These are phyloP conservation scores for Aspergillus ochraceoroseus DNA, from an alignment of 2,329 filamentous ascomycete genomes.

Conservation along the genomic window DNA sequence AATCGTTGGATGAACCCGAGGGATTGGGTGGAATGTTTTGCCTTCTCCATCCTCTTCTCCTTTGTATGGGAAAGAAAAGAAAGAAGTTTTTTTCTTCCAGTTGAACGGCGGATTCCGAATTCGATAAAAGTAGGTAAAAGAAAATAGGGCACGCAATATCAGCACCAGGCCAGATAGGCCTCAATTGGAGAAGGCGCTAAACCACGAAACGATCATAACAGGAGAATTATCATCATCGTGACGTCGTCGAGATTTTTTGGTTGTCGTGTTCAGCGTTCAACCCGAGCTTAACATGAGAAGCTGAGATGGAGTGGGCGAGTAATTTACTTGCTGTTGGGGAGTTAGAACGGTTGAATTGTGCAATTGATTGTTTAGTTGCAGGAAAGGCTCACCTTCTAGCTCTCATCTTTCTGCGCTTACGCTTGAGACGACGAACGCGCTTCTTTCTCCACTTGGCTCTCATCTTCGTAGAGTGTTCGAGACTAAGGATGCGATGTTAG, in stretches of 20 bases:
- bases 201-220: constrained; percentile 30
- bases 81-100: constrained; percentile 12
- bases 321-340: constrained; percentile 61
- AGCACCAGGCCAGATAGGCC: constrained; percentile 22
- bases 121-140: constrained; percentile 13
- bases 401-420: constrained; percentile 99
- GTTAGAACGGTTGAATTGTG: constrained; percentile 8
- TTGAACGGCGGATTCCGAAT: constrained; percentile 32
- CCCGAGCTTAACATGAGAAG: constrained; percentile 35
- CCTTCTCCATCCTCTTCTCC: not conserved
- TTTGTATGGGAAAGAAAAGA: not conserved
- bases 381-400: constrained; percentile 79
- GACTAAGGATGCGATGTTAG: constrained; percentile 22
- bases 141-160: constrained; percentile 4
- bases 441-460: constrained; percentile 99
- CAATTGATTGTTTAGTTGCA: not conserved
- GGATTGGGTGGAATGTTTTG: constrained; percentile 22
- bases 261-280: constrained; percentile 42
- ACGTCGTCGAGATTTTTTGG: constrained; percentile 25
- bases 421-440: constrained; percentile 97
- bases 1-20: constrained; percentile 30
- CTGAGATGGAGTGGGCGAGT: constrained; percentile 55
- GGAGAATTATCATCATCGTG: constrained; percentile 31
- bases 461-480: constrained; percentile 51
- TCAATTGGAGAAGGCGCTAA: constrained; percentile 23